Evolutionary conservation across 1,139 yeast species (phyloP), one percentile per base, ranked within the genome.

Genomic region (Pichia cactophila): DNA sequence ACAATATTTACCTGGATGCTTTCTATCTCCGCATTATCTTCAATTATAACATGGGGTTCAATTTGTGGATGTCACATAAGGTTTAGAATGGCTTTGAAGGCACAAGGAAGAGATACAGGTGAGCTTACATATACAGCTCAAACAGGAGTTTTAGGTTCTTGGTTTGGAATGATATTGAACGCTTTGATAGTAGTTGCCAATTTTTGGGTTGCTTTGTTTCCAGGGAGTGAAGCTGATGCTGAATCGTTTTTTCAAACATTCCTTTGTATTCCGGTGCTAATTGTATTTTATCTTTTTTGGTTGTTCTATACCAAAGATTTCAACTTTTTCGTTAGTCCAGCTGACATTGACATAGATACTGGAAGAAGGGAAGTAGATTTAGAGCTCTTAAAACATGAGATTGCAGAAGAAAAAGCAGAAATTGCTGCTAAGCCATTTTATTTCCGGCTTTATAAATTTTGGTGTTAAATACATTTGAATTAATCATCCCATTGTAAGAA

Each of bases 31-130:
- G 46, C 42, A 12, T 38, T 44, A 38, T 44, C 46, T 23, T 44
- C 46, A 8, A 70, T 86, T 46, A 84, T 85, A 63, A 83, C 89
- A 14, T 86, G 92, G 92, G 77, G 77, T 26, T 78, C 87, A 20
- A 83, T 86, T 58, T 78, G 81, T 60, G 58, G 83, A 46, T 78
- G 86, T 55, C 90, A 81, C 57, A 70, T 86, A 51, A 75, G 94
- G 62, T 85, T 84, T 69, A 78, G 95, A 68, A 64, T 72, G 45
- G 95, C 94, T 1, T 72, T 86, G 71, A 65, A 66, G 44, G 74
- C 61, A 4, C 84, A 82, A 65, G 85, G 84, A 47, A 75, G 82
- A 63, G 67, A 73, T 23, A 65, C 76, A 17, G 72, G 72, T 44
- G 94, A 86, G 62, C 69, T 86, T 50, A 79, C 86, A 11, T 86